Percentiles rank a stretch among this genome's conserved stretches.
phyloP scores from a whole-genome alignment of 352 stramenopile species.

The Pythium insidiosum region DNA sequence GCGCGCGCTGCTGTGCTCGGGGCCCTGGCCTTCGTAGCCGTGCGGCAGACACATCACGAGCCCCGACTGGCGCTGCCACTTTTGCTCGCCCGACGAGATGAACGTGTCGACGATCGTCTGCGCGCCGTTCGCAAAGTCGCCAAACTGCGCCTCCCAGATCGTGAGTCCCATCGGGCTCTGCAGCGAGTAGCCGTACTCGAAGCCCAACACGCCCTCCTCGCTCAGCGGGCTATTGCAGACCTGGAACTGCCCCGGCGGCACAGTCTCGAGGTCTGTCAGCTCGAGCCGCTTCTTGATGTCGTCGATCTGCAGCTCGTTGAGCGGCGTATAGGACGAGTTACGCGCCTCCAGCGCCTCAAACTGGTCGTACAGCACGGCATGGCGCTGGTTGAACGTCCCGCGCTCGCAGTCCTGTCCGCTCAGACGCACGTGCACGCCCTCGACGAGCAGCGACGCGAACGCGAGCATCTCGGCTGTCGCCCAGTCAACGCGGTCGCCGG shows the following conservation, averaged over 20 bases:
- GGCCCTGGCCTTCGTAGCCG: slow-evolving; percentile 81
- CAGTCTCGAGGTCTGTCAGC: slow-evolving; percentile 32
- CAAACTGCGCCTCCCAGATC: slow-evolving; percentile 92
- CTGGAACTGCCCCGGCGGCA: slow-evolving; percentile 40
- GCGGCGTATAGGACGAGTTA: slow-evolving; percentile 91
- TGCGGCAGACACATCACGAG: slow-evolving; percentile 76
- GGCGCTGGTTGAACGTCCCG: slow-evolving; percentile 86
- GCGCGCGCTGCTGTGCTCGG: slow-evolving; percentile 77
- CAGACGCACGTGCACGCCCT: slow-evolving; percentile 78
- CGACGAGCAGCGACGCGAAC: slow-evolving; percentile 75
- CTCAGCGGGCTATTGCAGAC: slow-evolving; percentile 81
- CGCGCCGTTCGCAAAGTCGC: slow-evolving; percentile 84
- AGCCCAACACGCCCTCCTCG: slow-evolving; percentile 79
- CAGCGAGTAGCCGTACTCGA: slow-evolving; percentile 85
- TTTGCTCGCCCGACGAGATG: slow-evolving; percentile 74
- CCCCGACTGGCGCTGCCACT: slow-evolving; percentile 88
- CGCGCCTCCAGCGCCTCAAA: slow-evolving; percentile 58
- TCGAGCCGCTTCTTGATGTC: slow-evolving; percentile 31
- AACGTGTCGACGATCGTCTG: slow-evolving; percentile 88
- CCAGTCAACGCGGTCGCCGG: slow-evolving; percentile 80
- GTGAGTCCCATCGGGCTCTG: slow-evolving; percentile 65
- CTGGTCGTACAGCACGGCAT: slow-evolving; percentile 87
- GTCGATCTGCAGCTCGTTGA: slow-evolving; percentile 78
- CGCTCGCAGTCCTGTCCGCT: slow-evolving; percentile 87
- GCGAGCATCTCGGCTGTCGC: slow-evolving; percentile 84